phyloP scores from a whole-genome alignment of 805 yeast genomes.

The Torulaspora delbrueckii region DNA sequence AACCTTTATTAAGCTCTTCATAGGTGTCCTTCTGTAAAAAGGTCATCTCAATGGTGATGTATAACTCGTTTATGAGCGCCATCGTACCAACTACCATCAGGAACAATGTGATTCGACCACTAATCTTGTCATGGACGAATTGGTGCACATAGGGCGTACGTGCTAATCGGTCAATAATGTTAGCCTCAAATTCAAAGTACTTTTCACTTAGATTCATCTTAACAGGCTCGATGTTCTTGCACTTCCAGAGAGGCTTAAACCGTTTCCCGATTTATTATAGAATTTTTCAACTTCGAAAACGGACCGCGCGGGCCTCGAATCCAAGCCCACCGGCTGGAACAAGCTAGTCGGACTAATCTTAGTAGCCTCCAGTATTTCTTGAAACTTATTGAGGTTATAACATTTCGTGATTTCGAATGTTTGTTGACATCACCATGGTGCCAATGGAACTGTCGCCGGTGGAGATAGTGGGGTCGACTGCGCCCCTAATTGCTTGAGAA shows the following conservation, averaged over 20 bases:
- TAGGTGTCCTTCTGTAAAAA: constrained; percentile 32
- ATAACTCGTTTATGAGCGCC: constrained; percentile 34
- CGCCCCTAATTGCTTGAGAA: constrained; percentile 1
- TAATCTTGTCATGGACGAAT: constrained; percentile 28
- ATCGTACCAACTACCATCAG: constrained; percentile 30
- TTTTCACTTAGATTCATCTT: constrained; percentile 9
- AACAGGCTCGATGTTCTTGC: not conserved
- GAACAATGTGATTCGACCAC: constrained; percentile 35
- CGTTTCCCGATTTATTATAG: not conserved
- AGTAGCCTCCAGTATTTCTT: not conserved
- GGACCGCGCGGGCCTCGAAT: constrained; percentile 5
- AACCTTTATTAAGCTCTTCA: constrained; percentile 30
- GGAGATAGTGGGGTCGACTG: not conserved
- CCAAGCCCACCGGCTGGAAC: not conserved
- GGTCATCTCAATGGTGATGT: constrained; percentile 34
- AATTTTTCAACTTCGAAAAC: constrained; percentile 1
- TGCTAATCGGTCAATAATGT: constrained; percentile 16
- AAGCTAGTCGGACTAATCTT: not conserved
- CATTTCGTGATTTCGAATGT: not conserved
- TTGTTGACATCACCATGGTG: not conserved
- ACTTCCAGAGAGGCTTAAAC: not conserved
- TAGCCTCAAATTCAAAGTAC: constrained; percentile 23
- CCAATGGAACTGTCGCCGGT: not conserved
- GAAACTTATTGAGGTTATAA: not conserved
- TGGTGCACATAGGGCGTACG: constrained; percentile 19